Evolutionary conservation across 2,329 filamentous ascomycete genomes (phyloP).

Genomic region (Akanthomyces muscarius): DNA sequence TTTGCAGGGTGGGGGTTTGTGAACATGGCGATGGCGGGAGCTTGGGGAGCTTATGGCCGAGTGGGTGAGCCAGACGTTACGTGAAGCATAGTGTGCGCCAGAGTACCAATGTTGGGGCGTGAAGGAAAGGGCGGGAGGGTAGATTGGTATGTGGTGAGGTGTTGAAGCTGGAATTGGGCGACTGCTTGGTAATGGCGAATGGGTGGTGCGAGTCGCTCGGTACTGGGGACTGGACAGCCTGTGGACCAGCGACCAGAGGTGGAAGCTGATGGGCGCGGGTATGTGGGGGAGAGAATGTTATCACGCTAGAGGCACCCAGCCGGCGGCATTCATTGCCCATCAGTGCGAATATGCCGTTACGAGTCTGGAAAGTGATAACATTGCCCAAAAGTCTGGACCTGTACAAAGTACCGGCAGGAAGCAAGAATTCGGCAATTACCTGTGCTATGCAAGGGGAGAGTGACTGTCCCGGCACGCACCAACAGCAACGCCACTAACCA

Average conservation of each 20-base stretch:
- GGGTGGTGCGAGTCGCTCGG: neutral
- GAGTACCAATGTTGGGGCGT: neutral
- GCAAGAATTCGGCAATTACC: no score
- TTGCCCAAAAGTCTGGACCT: no score
- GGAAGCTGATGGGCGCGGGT: neutral
- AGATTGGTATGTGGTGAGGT: no score
- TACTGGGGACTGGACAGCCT: no score
- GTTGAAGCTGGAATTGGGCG: neutral
- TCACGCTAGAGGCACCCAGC: neutral
- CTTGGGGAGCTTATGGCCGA: neutral
- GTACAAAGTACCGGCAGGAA: no score
- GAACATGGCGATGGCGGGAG: neutral
- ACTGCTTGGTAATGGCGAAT: neutral
- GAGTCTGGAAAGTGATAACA: no score
- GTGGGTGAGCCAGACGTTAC: neutral
- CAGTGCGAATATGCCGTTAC: no score
- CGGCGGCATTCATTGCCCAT: no score
- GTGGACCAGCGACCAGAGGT: no score
- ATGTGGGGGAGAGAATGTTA: neutral
- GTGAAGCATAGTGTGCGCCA: neutral
- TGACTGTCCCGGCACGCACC: no score
- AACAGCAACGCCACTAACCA: no score
- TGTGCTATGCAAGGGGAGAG: no score
- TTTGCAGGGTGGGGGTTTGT: constrained; percentile 2
- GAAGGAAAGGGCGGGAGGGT: neutral